Evolutionary conservation across 176 grass and related monocot species (phyloP).

Genomic region (Typha latifolia): DNA sequence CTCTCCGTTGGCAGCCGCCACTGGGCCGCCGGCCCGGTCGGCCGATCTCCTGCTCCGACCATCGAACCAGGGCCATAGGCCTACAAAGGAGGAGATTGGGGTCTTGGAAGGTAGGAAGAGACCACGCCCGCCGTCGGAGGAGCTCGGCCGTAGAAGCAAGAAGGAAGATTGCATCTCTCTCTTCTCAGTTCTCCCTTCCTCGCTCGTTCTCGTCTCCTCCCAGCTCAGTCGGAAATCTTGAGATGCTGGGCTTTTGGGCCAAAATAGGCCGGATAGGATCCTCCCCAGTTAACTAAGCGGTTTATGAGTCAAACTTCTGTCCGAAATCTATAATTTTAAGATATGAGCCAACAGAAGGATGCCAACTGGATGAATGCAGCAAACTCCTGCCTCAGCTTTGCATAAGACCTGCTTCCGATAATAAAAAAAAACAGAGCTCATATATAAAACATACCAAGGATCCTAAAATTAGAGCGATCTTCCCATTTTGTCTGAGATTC

Average conservation of each 20-base stretch:
- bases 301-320: too few species aligned
- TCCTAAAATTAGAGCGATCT: background rate
- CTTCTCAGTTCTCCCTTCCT: background rate
- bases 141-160: constrained; percentile 5
- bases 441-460: too few species aligned
- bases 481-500: background rate
- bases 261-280: too few species aligned
- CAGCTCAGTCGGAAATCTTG: background rate
- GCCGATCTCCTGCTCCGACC: background rate
- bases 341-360: too few species aligned
- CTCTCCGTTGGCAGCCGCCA: background rate
- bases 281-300: too few species aligned
- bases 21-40: background rate
- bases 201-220: background rate
- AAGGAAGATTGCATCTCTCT: constrained; percentile 7
- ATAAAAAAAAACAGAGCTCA: too few species aligned
- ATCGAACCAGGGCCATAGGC: constrained; percentile 16
- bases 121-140: background rate
- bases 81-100: background rate
- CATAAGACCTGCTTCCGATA: too few species aligned
- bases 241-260: too few species aligned
- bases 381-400: too few species aligned
- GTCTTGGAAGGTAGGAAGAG: constrained; percentile 2
- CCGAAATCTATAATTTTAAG: too few species aligned
- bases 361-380: too few species aligned